phyloP scores from a whole-genome alignment of 140 eudicot genomes.

The Cichorium intybus region DNA sequence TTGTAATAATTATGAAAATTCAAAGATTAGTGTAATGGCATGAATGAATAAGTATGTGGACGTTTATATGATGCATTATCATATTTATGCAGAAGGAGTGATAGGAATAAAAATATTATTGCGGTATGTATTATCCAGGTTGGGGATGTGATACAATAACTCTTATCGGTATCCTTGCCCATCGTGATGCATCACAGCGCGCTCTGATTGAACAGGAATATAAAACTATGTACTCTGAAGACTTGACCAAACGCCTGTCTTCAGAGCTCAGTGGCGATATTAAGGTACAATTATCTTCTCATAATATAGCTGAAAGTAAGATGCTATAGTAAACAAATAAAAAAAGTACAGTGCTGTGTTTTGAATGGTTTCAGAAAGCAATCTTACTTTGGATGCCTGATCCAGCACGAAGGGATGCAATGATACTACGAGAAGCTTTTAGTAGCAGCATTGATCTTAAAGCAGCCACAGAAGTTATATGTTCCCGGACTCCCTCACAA shows the following conservation, averaged over 20 bases:
- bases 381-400: slow-evolving; percentile 73
- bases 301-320: too few relatives aligned
- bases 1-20: background rate
- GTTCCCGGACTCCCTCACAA: slow-evolving; percentile 73
- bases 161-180: slow-evolving; percentile 63
- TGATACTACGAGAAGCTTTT: slow-evolving; percentile 49
- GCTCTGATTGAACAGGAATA: slow-evolving; percentile 67
- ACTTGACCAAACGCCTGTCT: slow-evolving; percentile 52
- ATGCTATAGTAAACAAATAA: background rate
- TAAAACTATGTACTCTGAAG: slow-evolving; percentile 47
- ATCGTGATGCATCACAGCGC: slow-evolving; percentile 74
- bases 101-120: background rate
- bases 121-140: slow-evolving; percentile 43
- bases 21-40: background rate
- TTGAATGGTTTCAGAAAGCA: slow-evolving; percentile 47
- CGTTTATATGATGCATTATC: background rate
- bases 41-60: background rate
- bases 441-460: slow-evolving; percentile 34
- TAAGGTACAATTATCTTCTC: too few relatives aligned
- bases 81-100: too few relatives aligned
- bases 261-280: slow-evolving; percentile 66
- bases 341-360: too few relatives aligned
- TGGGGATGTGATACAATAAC: slow-evolving; percentile 70
- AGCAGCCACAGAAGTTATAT: slow-evolving; percentile 72
- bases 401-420: slow-evolving; percentile 75